phyloP scores from a whole-genome alignment of 2,329 filamentous ascomycete genomes.

The Biscogniauxia sp. region DNA sequence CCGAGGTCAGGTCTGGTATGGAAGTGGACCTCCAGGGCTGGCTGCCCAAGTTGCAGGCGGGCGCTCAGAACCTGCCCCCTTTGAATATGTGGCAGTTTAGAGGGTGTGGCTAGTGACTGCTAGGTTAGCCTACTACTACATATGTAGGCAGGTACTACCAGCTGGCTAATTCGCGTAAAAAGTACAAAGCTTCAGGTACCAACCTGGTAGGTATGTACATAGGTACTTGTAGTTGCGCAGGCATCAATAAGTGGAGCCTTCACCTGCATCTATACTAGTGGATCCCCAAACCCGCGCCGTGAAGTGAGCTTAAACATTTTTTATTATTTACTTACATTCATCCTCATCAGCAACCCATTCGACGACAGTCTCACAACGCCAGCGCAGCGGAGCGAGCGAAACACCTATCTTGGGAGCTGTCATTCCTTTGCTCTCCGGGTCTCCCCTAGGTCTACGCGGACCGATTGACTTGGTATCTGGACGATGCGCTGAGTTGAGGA shows the following conservation, averaged over 20 bases:
- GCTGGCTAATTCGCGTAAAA: no score
- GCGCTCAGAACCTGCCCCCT: not conserved
- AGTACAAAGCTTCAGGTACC: no score
- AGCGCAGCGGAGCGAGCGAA: slow-evolving; percentile 3
- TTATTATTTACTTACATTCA: slow-evolving; percentile 25
- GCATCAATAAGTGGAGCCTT: no score
- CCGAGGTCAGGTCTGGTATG: no score
- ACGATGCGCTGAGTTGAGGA: slow-evolving; percentile 16
- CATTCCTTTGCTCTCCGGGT: slow-evolving; percentile 11
- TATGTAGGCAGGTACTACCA: no score
- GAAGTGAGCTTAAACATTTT: slow-evolving; percentile 10
- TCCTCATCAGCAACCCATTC: slow-evolving; percentile 3
- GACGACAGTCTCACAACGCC: slow-evolving; percentile 14
- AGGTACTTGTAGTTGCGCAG: no score
- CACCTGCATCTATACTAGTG: slow-evolving; percentile 7
- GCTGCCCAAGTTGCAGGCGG: no score
- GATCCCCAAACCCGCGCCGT: slow-evolving; percentile 3
- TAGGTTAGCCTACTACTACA: not conserved
- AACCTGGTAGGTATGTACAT: no score
- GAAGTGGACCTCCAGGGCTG: no score
- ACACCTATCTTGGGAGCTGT: slow-evolving; percentile 5
- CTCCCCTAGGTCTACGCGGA: slow-evolving; percentile 1
- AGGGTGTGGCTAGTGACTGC: not conserved
- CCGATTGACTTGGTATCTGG: not conserved
- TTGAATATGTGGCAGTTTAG: not conserved